Conservation (phyloP, 345 rosid species). For the Chamaenerion angustifolium region DNA sequence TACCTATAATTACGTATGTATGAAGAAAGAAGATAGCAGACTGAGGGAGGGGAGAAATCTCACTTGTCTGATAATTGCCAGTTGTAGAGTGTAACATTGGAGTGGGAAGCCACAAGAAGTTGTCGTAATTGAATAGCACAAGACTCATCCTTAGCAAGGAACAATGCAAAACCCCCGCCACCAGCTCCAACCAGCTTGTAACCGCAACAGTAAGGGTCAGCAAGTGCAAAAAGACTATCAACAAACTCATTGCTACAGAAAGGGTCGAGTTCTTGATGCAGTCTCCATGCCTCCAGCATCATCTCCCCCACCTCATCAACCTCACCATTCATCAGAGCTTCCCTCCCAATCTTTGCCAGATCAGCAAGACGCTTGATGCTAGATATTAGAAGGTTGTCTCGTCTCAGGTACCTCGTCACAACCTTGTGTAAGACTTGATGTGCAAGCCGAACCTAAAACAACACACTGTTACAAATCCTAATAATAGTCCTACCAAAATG, state of each 20-base stretch:
- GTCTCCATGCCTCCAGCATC: conserved; percentile 84
- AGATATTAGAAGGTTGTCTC: conserved; percentile 69
- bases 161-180: conserved; percentile 82
- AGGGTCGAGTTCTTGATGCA: conserved; percentile 97
- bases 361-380: conserved; percentile 79
- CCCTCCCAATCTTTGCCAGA: conserved; percentile 74
- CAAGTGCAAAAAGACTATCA: conserved; percentile 48
- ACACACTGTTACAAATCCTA: not conserved
- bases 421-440: conserved; percentile 91
- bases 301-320: conserved; percentile 73
- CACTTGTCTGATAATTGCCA: conserved; percentile 19
- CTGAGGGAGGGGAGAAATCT: too few species aligned
- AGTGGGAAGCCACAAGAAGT: conserved; percentile 32
- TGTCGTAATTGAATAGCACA: conserved; percentile 36
- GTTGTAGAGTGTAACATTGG: conserved; percentile 43
- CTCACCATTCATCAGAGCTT: conserved; percentile 80
- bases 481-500: not conserved
- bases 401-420: conserved; percentile 62
- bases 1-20: too few species aligned
- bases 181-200: conserved; percentile 97
- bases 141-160: conserved; percentile 47
- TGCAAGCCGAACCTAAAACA: conserved; percentile 75
- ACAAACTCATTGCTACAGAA: conserved; percentile 85
- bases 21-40: too few species aligned
- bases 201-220: conserved; percentile 71